phyloP scores from a whole-genome alignment of 2,329 filamentous ascomycete species.

The Pseudogymnoascus sp. region DNA sequence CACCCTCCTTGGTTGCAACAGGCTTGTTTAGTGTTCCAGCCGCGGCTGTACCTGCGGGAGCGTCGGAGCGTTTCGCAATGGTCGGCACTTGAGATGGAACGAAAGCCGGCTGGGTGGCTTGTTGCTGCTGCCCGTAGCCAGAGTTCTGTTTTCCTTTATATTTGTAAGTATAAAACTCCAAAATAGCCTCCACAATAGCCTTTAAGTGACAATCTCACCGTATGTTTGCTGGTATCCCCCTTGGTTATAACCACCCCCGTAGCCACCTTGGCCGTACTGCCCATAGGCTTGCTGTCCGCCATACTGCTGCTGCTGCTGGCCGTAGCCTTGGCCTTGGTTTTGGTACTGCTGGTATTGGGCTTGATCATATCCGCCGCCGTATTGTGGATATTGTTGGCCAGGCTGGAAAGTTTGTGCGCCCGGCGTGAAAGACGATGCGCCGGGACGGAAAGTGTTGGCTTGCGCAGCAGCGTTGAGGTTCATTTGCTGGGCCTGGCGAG shows the following conservation, averaged over 20 bases:
- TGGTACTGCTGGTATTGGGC: constrained; percentile 48
- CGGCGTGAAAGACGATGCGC: constrained; percentile 63
- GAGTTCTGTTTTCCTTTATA: constrained; percentile 41
- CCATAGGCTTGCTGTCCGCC: constrained; percentile 37
- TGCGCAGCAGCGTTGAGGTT: constrained; percentile 54
- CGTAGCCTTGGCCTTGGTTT: constrained; percentile 44
- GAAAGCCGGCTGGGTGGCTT: constrained; percentile 30
- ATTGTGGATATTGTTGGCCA: constrained; percentile 56
- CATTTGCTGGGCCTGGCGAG: constrained; percentile 67
- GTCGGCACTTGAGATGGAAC: constrained; percentile 32
- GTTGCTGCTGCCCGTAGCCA: constrained; percentile 44
- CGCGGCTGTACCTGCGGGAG: constrained; percentile 36
- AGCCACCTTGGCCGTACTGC: constrained; percentile 46
- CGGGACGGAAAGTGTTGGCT: constrained; percentile 52
- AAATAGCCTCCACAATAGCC: neutral
- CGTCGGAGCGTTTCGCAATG: constrained; percentile 52
- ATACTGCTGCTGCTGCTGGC: constrained; percentile 43
- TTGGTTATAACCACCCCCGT: constrained; percentile 22
- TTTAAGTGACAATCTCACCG: constrained; percentile 24
- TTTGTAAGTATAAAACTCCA: constrained; percentile 10
- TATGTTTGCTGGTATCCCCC: constrained; percentile 31
- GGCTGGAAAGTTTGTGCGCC: constrained; percentile 63
- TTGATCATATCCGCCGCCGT: constrained; percentile 44
- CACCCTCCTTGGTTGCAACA: constrained; percentile 44
- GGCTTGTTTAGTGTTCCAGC: constrained; percentile 39